These are phyloP conservation scores for Bruguiera hainesii DNA, from an alignment of 441 rosid genomes.

Conservation along the genomic window DNA sequence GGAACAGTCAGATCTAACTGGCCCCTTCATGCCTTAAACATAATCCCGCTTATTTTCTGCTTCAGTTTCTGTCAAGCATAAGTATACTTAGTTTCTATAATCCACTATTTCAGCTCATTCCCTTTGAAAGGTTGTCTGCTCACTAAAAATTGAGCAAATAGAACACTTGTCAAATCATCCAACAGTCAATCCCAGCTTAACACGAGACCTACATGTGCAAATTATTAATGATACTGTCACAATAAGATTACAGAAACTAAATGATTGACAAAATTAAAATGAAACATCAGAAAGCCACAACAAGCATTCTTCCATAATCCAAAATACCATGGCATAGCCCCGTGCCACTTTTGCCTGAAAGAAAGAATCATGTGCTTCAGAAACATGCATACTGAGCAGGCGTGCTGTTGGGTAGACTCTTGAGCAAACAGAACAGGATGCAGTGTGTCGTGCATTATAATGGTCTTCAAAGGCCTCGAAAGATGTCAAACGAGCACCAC, in stretches of 20 bases:
- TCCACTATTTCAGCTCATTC: background rate
- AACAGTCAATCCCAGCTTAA: background rate
- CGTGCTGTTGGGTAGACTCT: conserved; percentile 84
- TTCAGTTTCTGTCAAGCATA: background rate
- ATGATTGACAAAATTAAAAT: conserved; percentile 7
- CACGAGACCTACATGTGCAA: background rate
- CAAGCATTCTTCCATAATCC: no score
- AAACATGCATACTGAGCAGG: conserved; percentile 75
- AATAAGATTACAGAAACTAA: background rate
- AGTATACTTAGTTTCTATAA: no score
- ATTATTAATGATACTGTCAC: background rate
- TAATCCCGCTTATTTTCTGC: background rate
- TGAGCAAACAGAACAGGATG: conserved; percentile 87
- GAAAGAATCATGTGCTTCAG: conserved; percentile 92
- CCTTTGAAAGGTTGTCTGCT: background rate
- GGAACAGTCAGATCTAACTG: background rate
- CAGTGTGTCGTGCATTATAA: conserved; percentile 70
- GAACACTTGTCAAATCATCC: background rate
- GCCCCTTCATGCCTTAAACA: background rate
- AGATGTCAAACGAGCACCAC: conserved; percentile 54
- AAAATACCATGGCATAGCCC: conserved; percentile 72
- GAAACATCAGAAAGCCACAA: background rate
- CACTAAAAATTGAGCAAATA: background rate
- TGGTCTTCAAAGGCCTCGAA: conserved; percentile 84
- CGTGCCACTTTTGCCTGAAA: conserved; percentile 93